phyloP scores from a whole-genome alignment of 1,284 basidiomycete genomes.

The Boletus mariae region DNA sequence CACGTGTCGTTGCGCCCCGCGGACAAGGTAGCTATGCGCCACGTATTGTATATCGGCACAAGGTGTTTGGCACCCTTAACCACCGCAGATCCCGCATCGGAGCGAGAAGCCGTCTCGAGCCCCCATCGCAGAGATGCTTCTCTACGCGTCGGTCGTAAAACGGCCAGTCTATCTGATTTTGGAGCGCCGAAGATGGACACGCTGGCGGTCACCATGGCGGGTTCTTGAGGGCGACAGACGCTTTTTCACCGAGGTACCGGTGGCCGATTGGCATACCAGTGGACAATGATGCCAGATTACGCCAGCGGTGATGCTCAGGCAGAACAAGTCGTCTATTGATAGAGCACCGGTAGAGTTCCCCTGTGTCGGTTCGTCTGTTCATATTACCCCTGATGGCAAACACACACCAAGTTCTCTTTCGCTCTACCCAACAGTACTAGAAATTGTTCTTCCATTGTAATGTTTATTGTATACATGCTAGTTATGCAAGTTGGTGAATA shows the following conservation, averaged over 20 bases:
- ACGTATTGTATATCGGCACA: not conserved
- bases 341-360: constrained; percentile 8
- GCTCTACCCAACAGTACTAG: not conserved
- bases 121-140: not conserved
- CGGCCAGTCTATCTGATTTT: not conserved
- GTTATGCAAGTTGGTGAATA: constrained; percentile 4
- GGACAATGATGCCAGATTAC: not conserved
- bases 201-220: not conserved
- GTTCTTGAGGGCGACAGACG: not conserved
- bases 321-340: not conserved
- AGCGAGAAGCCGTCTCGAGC: not conserved
- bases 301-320: not conserved
- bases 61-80: not conserved
- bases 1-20: not conserved
- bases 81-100: not conserved
- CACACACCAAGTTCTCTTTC: too few species aligned
- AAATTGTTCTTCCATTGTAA: not conserved
- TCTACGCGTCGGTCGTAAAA: not conserved
- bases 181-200: not conserved
- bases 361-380: constrained; percentile 3
- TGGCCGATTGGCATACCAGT: too few species aligned
- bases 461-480: constrained; percentile 6
- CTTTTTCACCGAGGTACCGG: not conserved
- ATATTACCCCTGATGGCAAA: not conserved
- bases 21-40: not conserved